Conservation (phyloP, 1,139 yeast genomes). For the Scheffersomyces segobiensis region DNA sequence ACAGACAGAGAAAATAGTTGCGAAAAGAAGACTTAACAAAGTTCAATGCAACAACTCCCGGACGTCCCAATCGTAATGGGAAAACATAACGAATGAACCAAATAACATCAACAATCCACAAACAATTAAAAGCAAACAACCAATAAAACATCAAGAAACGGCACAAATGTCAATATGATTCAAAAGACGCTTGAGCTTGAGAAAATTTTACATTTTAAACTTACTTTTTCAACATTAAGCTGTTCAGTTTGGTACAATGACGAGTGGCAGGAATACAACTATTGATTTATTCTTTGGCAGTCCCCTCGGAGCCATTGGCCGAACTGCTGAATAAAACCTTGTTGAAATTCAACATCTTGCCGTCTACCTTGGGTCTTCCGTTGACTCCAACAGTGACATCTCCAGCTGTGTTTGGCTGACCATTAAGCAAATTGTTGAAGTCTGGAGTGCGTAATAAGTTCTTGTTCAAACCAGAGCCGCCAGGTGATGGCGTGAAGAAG, state of each 20-base stretch:
- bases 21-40: neutral
- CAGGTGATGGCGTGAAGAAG: conserved; percentile 75
- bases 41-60: neutral
- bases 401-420: conserved; percentile 2
- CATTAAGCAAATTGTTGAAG: conserved; percentile 33
- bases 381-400: conserved; percentile 3
- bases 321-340: conserved; percentile 30
- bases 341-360: conserved; percentile 47
- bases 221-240: neutral
- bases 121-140: neutral
- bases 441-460: conserved; percentile 46
- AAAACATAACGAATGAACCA: neutral
- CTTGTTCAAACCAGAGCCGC: conserved; percentile 28
- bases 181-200: neutral
- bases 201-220: neutral
- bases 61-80: neutral
- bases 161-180: neutral
- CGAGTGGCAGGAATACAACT: conserved; percentile 2
- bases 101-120: neutral
- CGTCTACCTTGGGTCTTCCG: conserved; percentile 35
- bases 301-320: conserved; percentile 7
- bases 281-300: conserved; percentile 5
- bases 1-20: neutral
- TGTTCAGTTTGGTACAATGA: neutral
- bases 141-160: neutral